These are phyloP conservation scores for Pseudocercospora pini-densiflorae DNA, from an alignment of 2,329 filamentous ascomycete species.

Conservation along the genomic window DNA sequence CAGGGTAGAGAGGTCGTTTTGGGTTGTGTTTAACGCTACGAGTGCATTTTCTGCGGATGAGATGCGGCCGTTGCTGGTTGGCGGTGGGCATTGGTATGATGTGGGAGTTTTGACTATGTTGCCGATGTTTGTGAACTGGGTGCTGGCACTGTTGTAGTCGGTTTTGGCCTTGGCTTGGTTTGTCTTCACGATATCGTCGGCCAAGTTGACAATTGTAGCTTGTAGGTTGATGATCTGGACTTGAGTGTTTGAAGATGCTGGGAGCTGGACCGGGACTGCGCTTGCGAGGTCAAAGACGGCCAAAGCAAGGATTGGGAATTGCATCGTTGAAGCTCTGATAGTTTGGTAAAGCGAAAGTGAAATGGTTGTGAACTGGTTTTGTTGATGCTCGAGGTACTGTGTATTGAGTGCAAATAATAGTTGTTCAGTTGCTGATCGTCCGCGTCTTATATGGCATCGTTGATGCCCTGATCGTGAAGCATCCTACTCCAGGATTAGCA, in stretches of 20 bases:
- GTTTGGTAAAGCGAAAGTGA: background rate
- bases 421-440: background rate
- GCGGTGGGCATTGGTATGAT: background rate
- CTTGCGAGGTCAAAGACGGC: background rate
- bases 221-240: slow-evolving; percentile 7
- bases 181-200: slow-evolving; percentile 9
- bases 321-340: background rate
- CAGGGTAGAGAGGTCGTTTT: background rate
- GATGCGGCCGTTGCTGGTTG: slow-evolving; percentile 5
- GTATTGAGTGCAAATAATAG: background rate
- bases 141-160: slow-evolving; percentile 3
- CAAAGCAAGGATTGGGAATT: background rate
- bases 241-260: slow-evolving; percentile 2
- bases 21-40: background rate
- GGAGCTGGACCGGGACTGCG: slow-evolving; percentile 5
- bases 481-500: background rate
- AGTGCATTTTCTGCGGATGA: background rate
- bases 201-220: slow-evolving; percentile 7
- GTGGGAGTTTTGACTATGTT: background rate
- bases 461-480: background rate
- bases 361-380: background rate
- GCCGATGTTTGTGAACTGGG: slow-evolving; percentile 9
- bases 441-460: background rate
- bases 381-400: background rate
- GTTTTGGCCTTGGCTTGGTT: background rate